Conservation (phyloP, 2,329 filamentous ascomycete species). For the Microthyrium microscopicum region DNA sequence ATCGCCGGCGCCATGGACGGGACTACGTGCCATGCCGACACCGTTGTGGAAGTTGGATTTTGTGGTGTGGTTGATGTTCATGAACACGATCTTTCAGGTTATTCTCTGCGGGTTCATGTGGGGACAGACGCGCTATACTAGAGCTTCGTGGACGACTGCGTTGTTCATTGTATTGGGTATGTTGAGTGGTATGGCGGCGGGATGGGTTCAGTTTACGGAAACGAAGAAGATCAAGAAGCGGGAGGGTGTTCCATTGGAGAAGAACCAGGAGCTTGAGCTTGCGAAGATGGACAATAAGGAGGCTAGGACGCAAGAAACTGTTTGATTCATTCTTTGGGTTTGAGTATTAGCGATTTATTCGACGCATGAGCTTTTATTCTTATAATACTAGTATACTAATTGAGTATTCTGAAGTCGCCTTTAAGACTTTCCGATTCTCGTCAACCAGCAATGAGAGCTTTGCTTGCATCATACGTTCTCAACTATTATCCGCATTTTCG, state of each 20-base stretch:
- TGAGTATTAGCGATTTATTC: no score
- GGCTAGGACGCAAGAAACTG: no score
- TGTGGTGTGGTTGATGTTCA: slow-evolving; percentile 61
- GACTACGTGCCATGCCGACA: slow-evolving; percentile 50
- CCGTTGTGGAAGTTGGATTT: slow-evolving; percentile 61
- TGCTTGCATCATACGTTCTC: no score
- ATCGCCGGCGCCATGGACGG: slow-evolving; percentile 53
- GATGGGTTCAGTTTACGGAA: slow-evolving; percentile 53
- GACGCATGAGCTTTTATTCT: no score
- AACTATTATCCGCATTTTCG: no score
- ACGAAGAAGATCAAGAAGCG: slow-evolving; percentile 49
- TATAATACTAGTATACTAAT: no score
- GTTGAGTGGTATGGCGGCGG: slow-evolving; percentile 52
- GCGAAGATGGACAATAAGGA: no score
- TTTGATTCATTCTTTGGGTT: no score
- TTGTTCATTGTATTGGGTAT: slow-evolving; percentile 58
- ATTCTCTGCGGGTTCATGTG: slow-evolving; percentile 69
- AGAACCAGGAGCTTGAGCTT: background rate
- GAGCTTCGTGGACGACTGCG: slow-evolving; percentile 68
- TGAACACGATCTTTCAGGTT: slow-evolving; percentile 64
- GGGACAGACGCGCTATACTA: slow-evolving; percentile 53
- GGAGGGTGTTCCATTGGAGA: slow-evolving; percentile 50
- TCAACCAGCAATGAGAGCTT: no score
- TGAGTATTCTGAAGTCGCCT: no score
- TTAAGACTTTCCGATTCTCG: no score